Percentiles rank a stretch among this genome's conserved stretches.
Evolutionary conservation across 805 yeast genomes (phyloP).

Genomic region (Yamadazyma paraphyllophila): DNA sequence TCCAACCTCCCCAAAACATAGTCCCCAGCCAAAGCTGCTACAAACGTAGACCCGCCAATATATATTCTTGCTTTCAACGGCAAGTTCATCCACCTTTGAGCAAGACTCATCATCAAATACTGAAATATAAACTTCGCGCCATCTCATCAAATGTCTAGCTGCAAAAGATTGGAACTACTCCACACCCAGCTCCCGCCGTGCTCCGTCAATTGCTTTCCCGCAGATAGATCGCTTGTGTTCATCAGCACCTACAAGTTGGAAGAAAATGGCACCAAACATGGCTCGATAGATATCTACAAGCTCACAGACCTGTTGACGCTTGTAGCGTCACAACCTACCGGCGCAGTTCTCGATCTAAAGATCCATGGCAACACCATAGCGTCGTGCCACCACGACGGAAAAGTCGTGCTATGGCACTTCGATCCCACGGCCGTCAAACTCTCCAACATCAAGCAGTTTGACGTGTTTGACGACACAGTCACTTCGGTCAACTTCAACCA

Average conservation of each 20-base stretch:
- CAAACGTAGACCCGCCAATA: slow-evolving; percentile 39
- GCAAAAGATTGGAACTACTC: slow-evolving; percentile 9
- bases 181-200: slow-evolving; percentile 77
- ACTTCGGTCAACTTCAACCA: slow-evolving; percentile 50
- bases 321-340: slow-evolving; percentile 25
- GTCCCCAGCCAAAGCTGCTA: slow-evolving; percentile 40
- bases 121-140: background rate
- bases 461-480: slow-evolving; percentile 27
- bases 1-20: slow-evolving; percentile 35
- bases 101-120: slow-evolving; percentile 17
- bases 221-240: slow-evolving; percentile 46
- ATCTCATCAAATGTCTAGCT: slow-evolving; percentile 5
- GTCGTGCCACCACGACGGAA: slow-evolving; percentile 82
- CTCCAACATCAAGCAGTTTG: background rate
- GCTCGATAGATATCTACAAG: slow-evolving; percentile 51
- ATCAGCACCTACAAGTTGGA: slow-evolving; percentile 83
- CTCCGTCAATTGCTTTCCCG: slow-evolving; percentile 60
- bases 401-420: slow-evolving; percentile 58
- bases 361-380: slow-evolving; percentile 57
- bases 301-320: slow-evolving; percentile 4
- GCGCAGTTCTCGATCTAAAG: slow-evolving; percentile 79
- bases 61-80: slow-evolving; percentile 41
- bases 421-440: slow-evolving; percentile 3
- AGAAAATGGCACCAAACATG: slow-evolving; percentile 56
- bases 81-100: slow-evolving; percentile 38